Conservation (phyloP, 1,284 basidiomycete species). For the Heterobasidion occidentale region DNA sequence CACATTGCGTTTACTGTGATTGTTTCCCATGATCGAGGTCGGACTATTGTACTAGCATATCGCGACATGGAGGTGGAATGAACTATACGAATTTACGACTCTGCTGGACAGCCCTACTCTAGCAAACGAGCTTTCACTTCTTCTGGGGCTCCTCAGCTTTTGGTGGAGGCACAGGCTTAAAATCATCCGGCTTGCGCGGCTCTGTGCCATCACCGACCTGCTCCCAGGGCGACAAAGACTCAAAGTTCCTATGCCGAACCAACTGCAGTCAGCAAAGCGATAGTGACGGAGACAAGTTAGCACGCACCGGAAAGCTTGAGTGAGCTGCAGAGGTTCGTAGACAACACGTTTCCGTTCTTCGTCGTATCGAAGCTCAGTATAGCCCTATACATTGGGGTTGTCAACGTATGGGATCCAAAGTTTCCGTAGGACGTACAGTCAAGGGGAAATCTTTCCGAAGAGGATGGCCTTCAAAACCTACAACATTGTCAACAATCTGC, state of each 20-base stretch:
- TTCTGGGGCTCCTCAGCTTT: conserved; percentile 53
- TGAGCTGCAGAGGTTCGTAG: conserved; percentile 95
- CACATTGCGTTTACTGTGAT: neutral
- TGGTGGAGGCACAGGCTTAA: conserved; percentile 67
- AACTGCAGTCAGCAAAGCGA: conserved; percentile 2
- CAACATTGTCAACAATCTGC: conserved; percentile 6
- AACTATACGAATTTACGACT: neutral
- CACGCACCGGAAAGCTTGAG: conserved; percentile 91
- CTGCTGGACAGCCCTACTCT: neutral
- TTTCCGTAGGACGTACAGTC: conserved; percentile 47
- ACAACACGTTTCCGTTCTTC: conserved; percentile 99
- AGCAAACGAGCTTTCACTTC: conserved; percentile 31
- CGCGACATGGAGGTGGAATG: neutral
- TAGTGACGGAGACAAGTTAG: neutral
- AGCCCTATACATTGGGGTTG: conserved; percentile 52
- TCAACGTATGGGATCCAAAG: neutral
- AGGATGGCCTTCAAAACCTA: conserved; percentile 97
- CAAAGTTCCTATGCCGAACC: conserved; percentile 71
- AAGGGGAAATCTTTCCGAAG: conserved; percentile 97
- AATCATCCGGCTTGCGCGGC: conserved; percentile 59
- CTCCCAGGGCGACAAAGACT: conserved; percentile 94
- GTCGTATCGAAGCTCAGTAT: conserved; percentile 96
- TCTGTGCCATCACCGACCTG: conserved; percentile 85
- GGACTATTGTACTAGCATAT: neutral
- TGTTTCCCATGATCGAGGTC: neutral